phyloP scores from a whole-genome alignment of 2,329 filamentous ascomycete genomes.

The Endothia cerciana region DNA sequence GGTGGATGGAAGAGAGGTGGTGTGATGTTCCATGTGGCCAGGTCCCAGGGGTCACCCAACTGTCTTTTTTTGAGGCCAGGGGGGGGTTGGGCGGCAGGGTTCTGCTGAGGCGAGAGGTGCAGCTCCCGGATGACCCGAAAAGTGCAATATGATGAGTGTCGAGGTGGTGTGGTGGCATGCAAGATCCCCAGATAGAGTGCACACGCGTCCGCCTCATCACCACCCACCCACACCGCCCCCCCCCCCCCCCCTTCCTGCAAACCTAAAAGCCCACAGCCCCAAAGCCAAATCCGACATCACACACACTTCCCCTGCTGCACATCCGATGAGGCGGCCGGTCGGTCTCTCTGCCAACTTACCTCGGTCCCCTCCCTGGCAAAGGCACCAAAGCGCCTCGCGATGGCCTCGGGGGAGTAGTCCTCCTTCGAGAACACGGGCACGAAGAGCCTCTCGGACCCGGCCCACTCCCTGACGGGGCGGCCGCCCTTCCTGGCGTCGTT shows the following conservation, averaged over 20 bases:
- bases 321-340: no score
- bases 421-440: conserved; percentile 66
- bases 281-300: background rate
- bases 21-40: background rate
- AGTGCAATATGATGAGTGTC: background rate
- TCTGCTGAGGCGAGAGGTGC: conserved; percentile 1
- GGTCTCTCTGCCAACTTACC: conserved; percentile 38
- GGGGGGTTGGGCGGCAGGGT: no score
- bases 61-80: no score
- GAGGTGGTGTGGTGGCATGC: background rate
- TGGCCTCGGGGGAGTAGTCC: conserved; percentile 64
- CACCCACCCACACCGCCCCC: no score
- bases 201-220: background rate
- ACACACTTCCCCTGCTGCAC: background rate
- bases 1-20: background rate
- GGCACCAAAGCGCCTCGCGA: conserved; percentile 63
- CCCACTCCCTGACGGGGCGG: conserved; percentile 48
- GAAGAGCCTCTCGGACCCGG: conserved; percentile 60
- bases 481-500: conserved; percentile 38
- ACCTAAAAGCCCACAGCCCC: background rate
- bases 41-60: background rate
- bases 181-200: background rate
- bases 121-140: conserved; percentile 2
- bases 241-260: background rate
- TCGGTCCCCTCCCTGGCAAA: conserved; percentile 60